Base-by-base conservation (phyloP, 805 yeast species). In the Pichia kluyveri region DNA sequence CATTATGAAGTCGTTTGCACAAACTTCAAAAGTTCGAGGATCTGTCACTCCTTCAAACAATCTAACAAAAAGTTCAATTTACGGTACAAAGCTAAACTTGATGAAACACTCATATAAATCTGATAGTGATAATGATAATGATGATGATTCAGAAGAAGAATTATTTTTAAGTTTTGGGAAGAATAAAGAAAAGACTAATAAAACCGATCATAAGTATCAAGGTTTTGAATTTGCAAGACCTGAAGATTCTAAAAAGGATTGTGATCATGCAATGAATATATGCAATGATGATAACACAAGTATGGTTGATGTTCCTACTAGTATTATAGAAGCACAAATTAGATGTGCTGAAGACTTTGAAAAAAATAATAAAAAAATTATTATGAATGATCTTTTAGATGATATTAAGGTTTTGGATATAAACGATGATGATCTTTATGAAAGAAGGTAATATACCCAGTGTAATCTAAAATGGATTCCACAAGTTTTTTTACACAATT, bases 251-350 rank as follows among this genome's bases (percentile, higher is more conserved):
- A 14, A 14, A 12, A 15, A 34, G 17, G 12, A 34, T 4, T 34
- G 32, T 38, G 42, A 42, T 34, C 38, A 45, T 8, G 37, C 43
- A 7, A 43, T 27, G 2, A 40, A 48, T 38, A 36, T 50, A 1
- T 39, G 36, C 18, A 26, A 38, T 10, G 34, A 31, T 15, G 38
- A 46, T 10, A 48, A 37, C 8, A 46, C 53, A 8, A 46, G 46
- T 32, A 44, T 52, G 19, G 48, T 50, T 34, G 55, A 53, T 38
- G 55, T 53, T 18, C 55, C 55, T 10, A 48, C 44, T 5, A 40
- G 44, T 32, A 45, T 53, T 15, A 46, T 45, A 32, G 47, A 43
- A 26, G 38, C 42, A 2, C 41, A 45, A 32, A 37, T 26, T 3
- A 40, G 28, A n/a, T 43, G 42, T 15, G 37, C 4, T 3, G 17